Percentiles rank a stretch among this genome's conserved stretches.
Conservation (phyloP, 495 filamentous ascomycete genomes). For the Jackrogersella minutella region DNA sequence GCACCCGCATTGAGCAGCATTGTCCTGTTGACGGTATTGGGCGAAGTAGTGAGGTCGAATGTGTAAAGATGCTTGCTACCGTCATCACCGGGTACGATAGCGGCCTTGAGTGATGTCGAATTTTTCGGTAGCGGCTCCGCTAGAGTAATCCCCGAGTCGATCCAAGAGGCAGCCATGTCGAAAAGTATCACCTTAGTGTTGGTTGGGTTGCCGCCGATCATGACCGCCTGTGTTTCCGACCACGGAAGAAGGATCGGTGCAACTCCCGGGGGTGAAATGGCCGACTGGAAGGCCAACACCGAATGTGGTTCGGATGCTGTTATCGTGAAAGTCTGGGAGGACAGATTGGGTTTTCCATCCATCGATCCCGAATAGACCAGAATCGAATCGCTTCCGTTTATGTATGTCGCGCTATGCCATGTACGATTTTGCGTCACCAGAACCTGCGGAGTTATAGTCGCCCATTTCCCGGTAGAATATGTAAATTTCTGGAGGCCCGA, state of each 20-base stretch:
- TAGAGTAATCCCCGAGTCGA: constrained; percentile 66
- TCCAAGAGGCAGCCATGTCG: constrained; percentile 62
- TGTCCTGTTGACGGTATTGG: constrained; percentile 77
- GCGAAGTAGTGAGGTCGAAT: constrained; percentile 78
- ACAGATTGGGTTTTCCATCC: constrained; percentile 59
- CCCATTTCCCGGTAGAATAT: constrained; percentile 80
- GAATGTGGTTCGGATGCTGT: constrained; percentile 65
- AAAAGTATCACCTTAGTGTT: constrained; percentile 77
- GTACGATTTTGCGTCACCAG: constrained; percentile 71
- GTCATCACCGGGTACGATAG: constrained; percentile 73
- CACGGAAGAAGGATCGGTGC: constrained; percentile 79
- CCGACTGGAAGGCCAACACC: constrained; percentile 61
- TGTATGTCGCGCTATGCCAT: constrained; percentile 78
- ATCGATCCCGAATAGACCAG: constrained; percentile 82
- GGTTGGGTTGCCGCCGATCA: constrained; percentile 75
- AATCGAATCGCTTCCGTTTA: constrained; percentile 74
- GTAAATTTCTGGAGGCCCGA: constrained; percentile 84
- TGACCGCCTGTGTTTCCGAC: constrained; percentile 72
- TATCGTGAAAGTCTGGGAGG: constrained; percentile 80
- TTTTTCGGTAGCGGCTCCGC: constrained; percentile 64
- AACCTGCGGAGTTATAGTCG: constrained; percentile 63
- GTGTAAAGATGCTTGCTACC: constrained; percentile 83
- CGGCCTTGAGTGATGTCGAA: constrained; percentile 59
- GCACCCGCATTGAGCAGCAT: constrained; percentile 60
- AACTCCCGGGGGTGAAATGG: constrained; percentile 65